phyloP scores from a whole-genome alignment of 345 rosid genomes.

The Bretschneidera sinensis region DNA sequence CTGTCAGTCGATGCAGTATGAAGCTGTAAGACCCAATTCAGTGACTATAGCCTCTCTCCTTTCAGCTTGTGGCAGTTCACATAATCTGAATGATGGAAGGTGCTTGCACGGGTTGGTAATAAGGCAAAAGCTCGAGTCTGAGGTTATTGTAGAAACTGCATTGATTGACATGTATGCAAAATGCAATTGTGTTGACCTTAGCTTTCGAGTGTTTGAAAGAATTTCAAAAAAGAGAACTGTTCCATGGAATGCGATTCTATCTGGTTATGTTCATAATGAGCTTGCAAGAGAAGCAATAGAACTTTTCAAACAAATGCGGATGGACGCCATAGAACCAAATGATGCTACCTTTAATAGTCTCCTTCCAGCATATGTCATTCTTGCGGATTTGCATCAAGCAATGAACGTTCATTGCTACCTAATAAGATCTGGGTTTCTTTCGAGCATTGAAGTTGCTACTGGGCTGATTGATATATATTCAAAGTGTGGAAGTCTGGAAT shows the following conservation, averaged over 20 bases:
- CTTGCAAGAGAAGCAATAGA: conserved; percentile 37
- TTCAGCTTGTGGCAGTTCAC: conserved; percentile 51
- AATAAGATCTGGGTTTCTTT: conserved; percentile 45
- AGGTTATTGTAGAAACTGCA: conserved; percentile 59
- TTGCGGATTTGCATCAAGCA: conserved; percentile 49
- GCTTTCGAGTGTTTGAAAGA: conserved; percentile 48
- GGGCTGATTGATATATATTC: conserved; percentile 53
- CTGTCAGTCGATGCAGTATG: conserved; percentile 46
- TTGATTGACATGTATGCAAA: conserved; percentile 85
- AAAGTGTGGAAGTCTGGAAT: conserved; percentile 55
- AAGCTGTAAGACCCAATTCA: conserved; percentile 46
- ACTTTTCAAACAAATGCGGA: conserved; percentile 46
- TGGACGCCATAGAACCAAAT: conserved; percentile 39
- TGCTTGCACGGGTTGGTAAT: conserved; percentile 74
- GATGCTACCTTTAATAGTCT: conserved; percentile 54
- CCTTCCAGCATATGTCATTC: conserved; percentile 57
- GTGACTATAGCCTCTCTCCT: conserved; percentile 67
- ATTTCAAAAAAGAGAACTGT: conserved; percentile 46
- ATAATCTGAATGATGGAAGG: conserved; percentile 41
- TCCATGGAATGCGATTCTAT: conserved; percentile 70
- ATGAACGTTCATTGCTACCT: conserved; percentile 47
- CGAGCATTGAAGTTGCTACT: conserved; percentile 43
- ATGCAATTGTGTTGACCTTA: conserved; percentile 46
- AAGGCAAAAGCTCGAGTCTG: conserved; percentile 41
- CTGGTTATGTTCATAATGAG: conserved; percentile 49